Evolutionary conservation across 2,329 filamentous ascomycete species (phyloP).

Genomic region (Hypocreales sp.): DNA sequence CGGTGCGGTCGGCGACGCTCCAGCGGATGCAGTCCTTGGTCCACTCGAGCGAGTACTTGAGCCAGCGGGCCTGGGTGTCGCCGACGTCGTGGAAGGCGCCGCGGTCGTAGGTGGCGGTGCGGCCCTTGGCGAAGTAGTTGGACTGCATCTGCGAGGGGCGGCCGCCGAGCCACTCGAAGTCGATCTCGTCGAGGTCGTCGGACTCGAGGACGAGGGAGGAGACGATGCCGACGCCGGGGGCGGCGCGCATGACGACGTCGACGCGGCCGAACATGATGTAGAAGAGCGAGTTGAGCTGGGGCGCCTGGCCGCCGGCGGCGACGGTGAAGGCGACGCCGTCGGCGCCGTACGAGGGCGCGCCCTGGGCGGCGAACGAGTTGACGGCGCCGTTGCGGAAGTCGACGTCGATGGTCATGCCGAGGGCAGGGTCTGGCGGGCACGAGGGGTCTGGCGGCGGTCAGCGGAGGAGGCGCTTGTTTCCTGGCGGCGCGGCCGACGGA

Average conservation of each 20-base stretch:
- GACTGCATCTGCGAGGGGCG: constrained; percentile 68
- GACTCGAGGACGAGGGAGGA: constrained; percentile 85
- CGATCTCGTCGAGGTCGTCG: constrained; percentile 87
- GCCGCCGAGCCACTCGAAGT: constrained; percentile 89
- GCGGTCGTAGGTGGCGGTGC: constrained; percentile 72
- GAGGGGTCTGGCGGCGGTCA: constrained; percentile 21
- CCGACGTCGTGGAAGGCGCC: constrained; percentile 58
- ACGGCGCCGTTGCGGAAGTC: constrained; percentile 71
- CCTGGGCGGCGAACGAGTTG: constrained; percentile 59
- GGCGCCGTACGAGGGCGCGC: constrained; percentile 55
- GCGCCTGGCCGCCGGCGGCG: constrained; percentile 61
- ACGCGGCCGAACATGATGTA: constrained; percentile 99
- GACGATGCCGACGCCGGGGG: constrained; percentile 81
- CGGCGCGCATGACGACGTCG: constrained; percentile 70
- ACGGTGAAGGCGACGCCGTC: constrained; percentile 77
- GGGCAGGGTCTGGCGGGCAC: constrained; percentile 64
- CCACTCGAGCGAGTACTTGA: constrained; percentile 90
- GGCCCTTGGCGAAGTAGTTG: constrained; percentile 94
- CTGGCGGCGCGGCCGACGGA: too few species aligned
- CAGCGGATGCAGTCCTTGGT: constrained; percentile 72
- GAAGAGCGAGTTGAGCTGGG: constrained; percentile 77
- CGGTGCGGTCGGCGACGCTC: constrained; percentile 63
- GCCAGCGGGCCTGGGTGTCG: constrained; percentile 59
- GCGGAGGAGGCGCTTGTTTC: too few species aligned
- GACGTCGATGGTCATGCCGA: constrained; percentile 68